phyloP scores from a whole-genome alignment of 2,329 filamentous ascomycete species.

The Leptodontidium sp. region DNA sequence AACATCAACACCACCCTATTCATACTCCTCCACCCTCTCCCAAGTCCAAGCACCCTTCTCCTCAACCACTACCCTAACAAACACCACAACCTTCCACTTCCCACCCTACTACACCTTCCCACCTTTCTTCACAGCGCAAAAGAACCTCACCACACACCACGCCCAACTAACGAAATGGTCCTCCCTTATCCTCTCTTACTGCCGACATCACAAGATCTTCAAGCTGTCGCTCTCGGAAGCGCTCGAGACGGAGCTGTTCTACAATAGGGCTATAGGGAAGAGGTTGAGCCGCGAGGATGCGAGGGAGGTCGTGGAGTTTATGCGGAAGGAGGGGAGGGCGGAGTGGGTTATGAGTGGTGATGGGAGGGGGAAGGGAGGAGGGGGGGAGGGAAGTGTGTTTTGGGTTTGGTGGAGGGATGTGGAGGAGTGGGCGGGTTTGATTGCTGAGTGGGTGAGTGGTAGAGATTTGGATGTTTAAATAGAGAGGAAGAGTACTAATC shows the following conservation, averaged over 20 bases:
- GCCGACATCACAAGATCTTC: slow-evolving; percentile 78
- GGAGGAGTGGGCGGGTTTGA: slow-evolving; percentile 85
- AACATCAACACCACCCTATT: neutral
- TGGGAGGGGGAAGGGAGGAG: slow-evolving; percentile 75
- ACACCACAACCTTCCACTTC: slow-evolving; percentile 56
- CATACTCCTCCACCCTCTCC: neutral
- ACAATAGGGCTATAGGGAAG: slow-evolving; percentile 62
- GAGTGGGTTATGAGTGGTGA: slow-evolving; percentile 65
- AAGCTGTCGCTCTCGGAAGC: slow-evolving; percentile 73
- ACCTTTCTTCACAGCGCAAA: slow-evolving; percentile 85
- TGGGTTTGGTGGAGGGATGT: slow-evolving; percentile 88
- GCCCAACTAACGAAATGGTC: slow-evolving; percentile 87
- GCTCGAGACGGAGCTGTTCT: slow-evolving; percentile 64
- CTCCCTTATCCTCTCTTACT: slow-evolving; percentile 84
- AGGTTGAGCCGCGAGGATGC: slow-evolving; percentile 60
- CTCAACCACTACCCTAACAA: neutral
- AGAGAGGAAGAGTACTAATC: slow-evolving; percentile 27
- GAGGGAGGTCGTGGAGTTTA: slow-evolving; percentile 65
- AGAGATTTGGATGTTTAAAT: neutral
- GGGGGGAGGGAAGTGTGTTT: slow-evolving; percentile 58
- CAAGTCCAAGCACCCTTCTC: neutral
- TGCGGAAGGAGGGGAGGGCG: slow-evolving; percentile 65
- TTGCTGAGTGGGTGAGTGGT: slow-evolving; percentile 73
- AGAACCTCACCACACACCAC: slow-evolving; percentile 75
- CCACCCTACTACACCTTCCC: slow-evolving; percentile 78